Evolutionary conservation across 352 stramenopile genomes (phyloP), one percentile per base, ranked within the genome.

Genomic region (Phytopythium delawarense): DNA sequence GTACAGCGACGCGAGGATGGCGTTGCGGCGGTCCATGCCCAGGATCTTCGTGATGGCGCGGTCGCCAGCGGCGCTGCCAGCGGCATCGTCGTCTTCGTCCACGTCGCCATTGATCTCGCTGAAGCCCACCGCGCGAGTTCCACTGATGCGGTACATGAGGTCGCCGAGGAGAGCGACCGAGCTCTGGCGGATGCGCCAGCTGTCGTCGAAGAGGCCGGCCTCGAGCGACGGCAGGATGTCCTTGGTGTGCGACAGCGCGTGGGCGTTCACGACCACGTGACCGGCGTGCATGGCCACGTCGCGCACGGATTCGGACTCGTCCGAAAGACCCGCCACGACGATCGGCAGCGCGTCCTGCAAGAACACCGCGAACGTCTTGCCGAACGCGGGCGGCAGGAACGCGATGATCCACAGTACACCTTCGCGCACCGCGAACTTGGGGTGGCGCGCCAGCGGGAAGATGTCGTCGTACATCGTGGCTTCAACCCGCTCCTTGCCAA

Each of bases 371-470:
- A 99, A 99, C 28, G 77, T 72, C 59, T 96, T 92, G 57, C 96
- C 95, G 54, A 99, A 81, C 28, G 92, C 87, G n/a, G 92, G 93
- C 7, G 98, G 97, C 63, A 99, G 71, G 76, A 99, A 99, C 35
- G 96, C 98, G 56, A 99, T 87, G 56, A 99, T 92, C 98, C 98
- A 99, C 35, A 99, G 64, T 21, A 99, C 94, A 57, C 98, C 98
- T 69, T 99, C 98, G 66, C 98, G 89, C 21, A 98, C 98, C 49
- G 88, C 94, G 48, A 87, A 84, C 65, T 98, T 97, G 0, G 94
- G 93, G 75, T 99, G 95, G 51, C 86, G 92, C 59, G 89, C 85
- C 25, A 99, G 74, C 8, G 96, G 94, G 56, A 99, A 84, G 55
- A 99, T 96, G 62, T 99, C 95, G 57, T 98, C 84, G n/a, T 90